These are phyloP conservation scores for Gaultheria prostrata DNA, from an alignment of 148 eudicot species.

Conservation along the genomic window DNA sequence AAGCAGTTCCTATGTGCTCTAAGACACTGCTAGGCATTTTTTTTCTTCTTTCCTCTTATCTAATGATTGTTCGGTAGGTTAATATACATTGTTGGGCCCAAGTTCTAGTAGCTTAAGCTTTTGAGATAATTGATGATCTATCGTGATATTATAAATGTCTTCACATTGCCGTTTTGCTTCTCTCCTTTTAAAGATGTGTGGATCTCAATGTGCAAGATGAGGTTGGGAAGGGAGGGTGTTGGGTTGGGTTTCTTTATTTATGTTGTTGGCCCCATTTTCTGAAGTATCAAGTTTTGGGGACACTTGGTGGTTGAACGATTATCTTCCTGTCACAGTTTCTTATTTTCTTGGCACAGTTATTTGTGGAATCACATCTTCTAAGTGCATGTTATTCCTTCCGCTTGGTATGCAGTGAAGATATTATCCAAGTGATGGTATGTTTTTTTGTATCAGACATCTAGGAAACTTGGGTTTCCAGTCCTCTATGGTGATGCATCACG, in stretches of 20 bases:
- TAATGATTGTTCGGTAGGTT: neutral
- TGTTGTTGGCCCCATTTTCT: neutral
- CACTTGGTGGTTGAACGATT: neutral
- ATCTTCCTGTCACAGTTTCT: neutral
- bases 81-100: neutral
- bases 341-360: neutral
- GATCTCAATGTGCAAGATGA: neutral
- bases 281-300: neutral
- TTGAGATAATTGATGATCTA: neutral
- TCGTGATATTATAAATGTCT: neutral
- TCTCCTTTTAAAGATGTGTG: neutral
- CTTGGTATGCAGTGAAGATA: neutral
- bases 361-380: neutral
- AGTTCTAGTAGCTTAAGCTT: neutral
- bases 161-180: neutral
- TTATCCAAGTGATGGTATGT: neutral
- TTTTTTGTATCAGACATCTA: conserved; percentile 54
- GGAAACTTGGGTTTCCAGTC: conserved; percentile 83
- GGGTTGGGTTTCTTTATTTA: neutral
- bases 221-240: neutral
- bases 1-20: neutral
- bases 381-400: neutral
- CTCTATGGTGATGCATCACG: conserved; percentile 97
- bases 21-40: neutral
- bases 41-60: neutral